These are phyloP conservation scores for Delitschia confertaspora DNA, from an alignment of 495 filamentous ascomycete genomes.

Conservation along the genomic window DNA sequence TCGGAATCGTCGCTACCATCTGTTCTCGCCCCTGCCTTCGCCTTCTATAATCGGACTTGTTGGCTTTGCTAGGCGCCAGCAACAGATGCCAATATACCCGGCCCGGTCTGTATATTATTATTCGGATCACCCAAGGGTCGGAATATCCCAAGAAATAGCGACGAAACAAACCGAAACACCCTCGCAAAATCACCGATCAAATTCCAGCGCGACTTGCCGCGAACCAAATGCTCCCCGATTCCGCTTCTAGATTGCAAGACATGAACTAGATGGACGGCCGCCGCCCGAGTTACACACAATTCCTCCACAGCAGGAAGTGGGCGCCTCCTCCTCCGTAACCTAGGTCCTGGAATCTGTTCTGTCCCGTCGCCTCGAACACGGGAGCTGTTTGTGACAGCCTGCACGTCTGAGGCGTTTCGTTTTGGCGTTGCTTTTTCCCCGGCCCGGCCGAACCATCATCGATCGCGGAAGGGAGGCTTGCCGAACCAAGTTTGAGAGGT, in stretches of 20 bases:
- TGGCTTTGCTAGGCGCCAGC: no score
- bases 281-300: constrained; percentile 22
- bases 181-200: background rate
- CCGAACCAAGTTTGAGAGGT: background rate
- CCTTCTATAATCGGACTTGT: no score
- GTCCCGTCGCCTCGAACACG: background rate
- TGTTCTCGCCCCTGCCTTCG: no score
- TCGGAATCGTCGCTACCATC: no score
- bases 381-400: no score
- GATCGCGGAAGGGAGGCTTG: background rate
- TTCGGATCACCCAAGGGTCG: no score
- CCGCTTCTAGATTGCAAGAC: constrained; percentile 1
- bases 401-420: no score
- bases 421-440: constrained; percentile 3
- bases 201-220: background rate
- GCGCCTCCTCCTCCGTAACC: constrained; percentile 20
- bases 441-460: background rate
- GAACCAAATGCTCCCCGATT: background rate
- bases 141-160: no score
- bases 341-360: background rate
- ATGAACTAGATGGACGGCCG: constrained; percentile 26
- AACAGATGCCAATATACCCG: no score
- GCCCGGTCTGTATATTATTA: no score
- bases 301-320: constrained; percentile 20
- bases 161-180: no score